Evolutionary conservation across 2,329 filamentous ascomycete genomes (phyloP), one percentile per base, ranked within the genome.

Genomic region (Colletotrichum orchidophilum): DNA sequence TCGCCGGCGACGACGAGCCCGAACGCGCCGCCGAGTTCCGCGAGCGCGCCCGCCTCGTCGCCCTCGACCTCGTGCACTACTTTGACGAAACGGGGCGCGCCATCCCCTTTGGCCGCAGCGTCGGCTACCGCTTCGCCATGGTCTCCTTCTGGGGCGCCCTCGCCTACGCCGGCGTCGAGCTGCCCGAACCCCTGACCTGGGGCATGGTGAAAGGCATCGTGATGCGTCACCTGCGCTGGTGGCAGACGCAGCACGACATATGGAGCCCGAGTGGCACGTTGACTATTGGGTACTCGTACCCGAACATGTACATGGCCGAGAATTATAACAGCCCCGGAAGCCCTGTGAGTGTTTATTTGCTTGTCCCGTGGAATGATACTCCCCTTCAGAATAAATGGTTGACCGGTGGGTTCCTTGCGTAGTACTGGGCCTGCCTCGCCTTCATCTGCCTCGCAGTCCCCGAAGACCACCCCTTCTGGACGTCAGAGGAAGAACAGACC

Each of bases 61-160:
- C 93, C 0, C 82, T 92, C 3, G 93, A 95, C 74, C 89, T 95
- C 73, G 87, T 91, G 3, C 91, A 94, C 81, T 95, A 94, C 80
- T 94, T 93, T 72, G 92, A 94, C 75, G 86, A 90, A 9, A 87
- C 93, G 78, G 93, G 91, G 5, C 86, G 92, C 27, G 87, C 92
- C 1, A 93, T 94, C 62, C 93, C 93, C 0, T 96, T 94, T 74
- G 93, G 93, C 3, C 88, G 93, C 58, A 94, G 91, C 63, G 87
- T 95, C 60, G 93, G 92, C 7, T 96, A 96, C 79, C 89, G 93
- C n/a, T 95, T 94, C 79, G 93, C 92, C 59, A 95, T 95, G 90
- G 91, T 92, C n/a, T 92, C 90, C 0, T 95, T 95, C 82, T 95
- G 93, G 93, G 91, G 92, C 13, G 91, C 93, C 0, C 81, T 95